A percentile compares a stretch with the other conserved stretches of the same genome.
phyloP scores from a whole-genome alignment of 139 green algal species.

The Chlamydomonas schloesseri region DNA sequence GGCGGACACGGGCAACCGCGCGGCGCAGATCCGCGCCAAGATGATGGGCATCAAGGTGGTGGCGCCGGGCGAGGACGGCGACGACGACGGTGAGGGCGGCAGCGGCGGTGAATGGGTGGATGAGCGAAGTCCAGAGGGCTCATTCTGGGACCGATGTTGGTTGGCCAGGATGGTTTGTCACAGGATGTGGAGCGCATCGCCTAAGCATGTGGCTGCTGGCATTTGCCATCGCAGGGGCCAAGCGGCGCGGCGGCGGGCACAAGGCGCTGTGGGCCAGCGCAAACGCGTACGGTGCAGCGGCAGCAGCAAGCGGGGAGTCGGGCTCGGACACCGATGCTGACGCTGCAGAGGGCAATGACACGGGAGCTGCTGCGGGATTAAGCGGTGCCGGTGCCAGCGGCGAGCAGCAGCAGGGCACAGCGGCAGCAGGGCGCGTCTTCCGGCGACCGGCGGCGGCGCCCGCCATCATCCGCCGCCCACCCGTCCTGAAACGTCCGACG shows the following conservation, averaged over 20 bases:
- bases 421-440: background rate
- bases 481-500: conserved; percentile 4
- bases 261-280: background rate
- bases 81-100: background rate
- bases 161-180: background rate
- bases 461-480: background rate
- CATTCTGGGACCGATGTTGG: background rate
- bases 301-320: no score
- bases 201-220: no score
- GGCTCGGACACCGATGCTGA: background rate
- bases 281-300: background rate
- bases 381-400: background rate
- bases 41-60: conserved; percentile 33
- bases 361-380: background rate
- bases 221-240: background rate
- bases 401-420: background rate
- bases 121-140: background rate
- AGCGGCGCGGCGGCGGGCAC: background rate
- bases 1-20: background rate
- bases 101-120: background rate
- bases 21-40: background rate
- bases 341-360: no score
- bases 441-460: background rate
- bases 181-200: background rate
- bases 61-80: background rate